Percentiles rank a stretch among this genome's conserved stretches.
Conservation (phyloP, 352 stramenopile genomes). For the Phytophthora kernoviae region DNA sequence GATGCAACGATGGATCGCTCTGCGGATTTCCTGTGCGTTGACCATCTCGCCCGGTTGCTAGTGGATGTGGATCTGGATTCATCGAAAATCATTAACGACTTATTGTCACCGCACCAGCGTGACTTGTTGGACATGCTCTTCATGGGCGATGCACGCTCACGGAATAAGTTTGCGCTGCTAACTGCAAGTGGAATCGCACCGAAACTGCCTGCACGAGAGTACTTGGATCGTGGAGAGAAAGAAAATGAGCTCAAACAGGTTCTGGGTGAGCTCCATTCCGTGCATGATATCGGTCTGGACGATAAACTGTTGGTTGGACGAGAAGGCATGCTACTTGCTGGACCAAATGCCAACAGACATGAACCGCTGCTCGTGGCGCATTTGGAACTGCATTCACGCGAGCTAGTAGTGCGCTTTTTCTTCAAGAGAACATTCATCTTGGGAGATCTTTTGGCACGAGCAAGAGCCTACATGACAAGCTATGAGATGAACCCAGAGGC, state of each 20-base stretch:
- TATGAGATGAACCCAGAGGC: constrained; percentile 92
- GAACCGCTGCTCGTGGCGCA: constrained; percentile 95
- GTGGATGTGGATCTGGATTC: constrained; percentile 96
- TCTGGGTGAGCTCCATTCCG: constrained; percentile 93
- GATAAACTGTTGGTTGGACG: constrained; percentile 96
- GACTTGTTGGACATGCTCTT: constrained; percentile 95
- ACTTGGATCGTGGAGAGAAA: constrained; percentile 96
- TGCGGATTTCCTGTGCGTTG: constrained; percentile 96
- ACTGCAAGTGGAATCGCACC: constrained; percentile 97
- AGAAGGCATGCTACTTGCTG: constrained; percentile 93
- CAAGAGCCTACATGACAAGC: constrained; percentile 91
- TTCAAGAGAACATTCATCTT: constrained; percentile 97
- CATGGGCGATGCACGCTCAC: constrained; percentile 92
- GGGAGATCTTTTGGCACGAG: constrained; percentile 94
- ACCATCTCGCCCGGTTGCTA: constrained; percentile 95
- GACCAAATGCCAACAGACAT: constrained; percentile 92
- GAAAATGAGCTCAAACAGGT: constrained; percentile 98
- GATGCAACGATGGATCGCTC: constrained; percentile 97
- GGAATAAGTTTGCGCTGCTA: constrained; percentile 98
- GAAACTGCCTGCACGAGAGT: constrained; percentile 94
- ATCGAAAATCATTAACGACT: constrained; percentile 95
- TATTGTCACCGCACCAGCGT: constrained; percentile 95
- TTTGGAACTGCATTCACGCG: constrained; percentile 90
- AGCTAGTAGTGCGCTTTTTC: constrained; percentile 95
- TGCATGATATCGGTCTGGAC: constrained; percentile 95